phyloP scores from a whole-genome alignment of 768 basidiomycete species.

The Amanita fuliginea region DNA sequence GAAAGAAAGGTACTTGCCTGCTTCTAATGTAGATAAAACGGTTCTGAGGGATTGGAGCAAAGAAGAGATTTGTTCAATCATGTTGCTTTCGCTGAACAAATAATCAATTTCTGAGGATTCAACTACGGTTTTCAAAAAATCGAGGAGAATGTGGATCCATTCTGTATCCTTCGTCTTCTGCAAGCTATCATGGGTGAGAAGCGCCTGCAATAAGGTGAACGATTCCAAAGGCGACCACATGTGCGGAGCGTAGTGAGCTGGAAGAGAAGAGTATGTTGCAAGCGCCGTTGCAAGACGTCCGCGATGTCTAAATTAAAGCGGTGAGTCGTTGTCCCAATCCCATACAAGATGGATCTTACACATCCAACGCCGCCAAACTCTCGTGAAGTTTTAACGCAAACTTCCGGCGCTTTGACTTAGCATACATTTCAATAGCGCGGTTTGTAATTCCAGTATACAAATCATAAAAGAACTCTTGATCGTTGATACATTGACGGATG shows the following conservation, averaged over 20 bases:
- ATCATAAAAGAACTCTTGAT: conserved; percentile 59
- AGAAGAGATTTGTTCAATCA: conserved; percentile 35
- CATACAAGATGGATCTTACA: conserved; percentile 41
- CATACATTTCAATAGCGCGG: conserved; percentile 77
- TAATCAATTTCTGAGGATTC: conserved; percentile 42
- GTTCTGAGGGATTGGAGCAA: conserved; percentile 39
- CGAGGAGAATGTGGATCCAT: conserved; percentile 71
- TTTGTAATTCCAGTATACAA: conserved; percentile 69
- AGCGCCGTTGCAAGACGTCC: conserved; percentile 52
- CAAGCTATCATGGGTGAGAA: conserved; percentile 54
- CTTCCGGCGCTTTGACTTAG: conserved; percentile 72
- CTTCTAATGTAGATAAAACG: conserved; percentile 40
- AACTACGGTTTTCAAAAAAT: conserved; percentile 63
- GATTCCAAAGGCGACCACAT: conserved; percentile 74
- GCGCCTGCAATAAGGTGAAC: conserved; percentile 64
- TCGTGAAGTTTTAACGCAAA: conserved; percentile 82
- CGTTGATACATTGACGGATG: conserved; percentile 44
- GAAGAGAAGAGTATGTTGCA: conserved; percentile 66
- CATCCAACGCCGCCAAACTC: conserved; percentile 77
- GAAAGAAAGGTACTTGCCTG: conserved; percentile 26
- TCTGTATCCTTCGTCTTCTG: conserved; percentile 54
- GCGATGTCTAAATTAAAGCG: conserved; percentile 42
- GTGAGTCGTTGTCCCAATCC: not conserved
- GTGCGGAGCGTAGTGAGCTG: conserved; percentile 77
- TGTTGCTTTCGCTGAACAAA: conserved; percentile 41